phyloP scores from a whole-genome alignment of 495 filamentous ascomycete species.

The Neurospora africana region DNA sequence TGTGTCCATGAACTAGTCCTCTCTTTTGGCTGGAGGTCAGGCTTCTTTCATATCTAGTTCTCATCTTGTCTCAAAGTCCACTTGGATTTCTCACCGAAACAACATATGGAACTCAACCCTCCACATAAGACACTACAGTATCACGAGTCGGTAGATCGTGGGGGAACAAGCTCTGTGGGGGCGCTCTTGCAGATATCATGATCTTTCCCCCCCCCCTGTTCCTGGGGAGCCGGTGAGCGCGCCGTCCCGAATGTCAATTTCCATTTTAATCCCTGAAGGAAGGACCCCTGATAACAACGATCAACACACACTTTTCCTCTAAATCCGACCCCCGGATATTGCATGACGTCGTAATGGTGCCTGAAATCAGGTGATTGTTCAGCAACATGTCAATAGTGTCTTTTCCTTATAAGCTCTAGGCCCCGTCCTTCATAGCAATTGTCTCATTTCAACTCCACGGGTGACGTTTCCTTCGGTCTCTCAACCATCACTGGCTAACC shows the following conservation, averaged over 20 bases:
- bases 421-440: neutral
- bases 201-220: neutral
- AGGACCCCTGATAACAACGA: neutral
- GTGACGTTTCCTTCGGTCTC: neutral
- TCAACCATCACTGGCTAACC: neutral
- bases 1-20: neutral
- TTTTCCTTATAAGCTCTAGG: neutral
- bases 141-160: neutral
- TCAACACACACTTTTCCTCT: neutral
- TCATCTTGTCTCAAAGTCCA: neutral
- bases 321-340: neutral
- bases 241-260: neutral
- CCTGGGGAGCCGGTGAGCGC: neutral
- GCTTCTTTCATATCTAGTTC: neutral
- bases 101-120: neutral
- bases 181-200: neutral
- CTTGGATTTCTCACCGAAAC: neutral
- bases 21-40: neutral
- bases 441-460: neutral
- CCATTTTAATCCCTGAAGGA: neutral
- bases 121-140: neutral
- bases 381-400: neutral
- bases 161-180: neutral
- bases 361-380: neutral
- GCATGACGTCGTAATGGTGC: neutral